Evolutionary conservation across 1,284 basidiomycete genomes (phyloP), one percentile per base, ranked within the genome.

Genomic region (Irpex sp.): DNA sequence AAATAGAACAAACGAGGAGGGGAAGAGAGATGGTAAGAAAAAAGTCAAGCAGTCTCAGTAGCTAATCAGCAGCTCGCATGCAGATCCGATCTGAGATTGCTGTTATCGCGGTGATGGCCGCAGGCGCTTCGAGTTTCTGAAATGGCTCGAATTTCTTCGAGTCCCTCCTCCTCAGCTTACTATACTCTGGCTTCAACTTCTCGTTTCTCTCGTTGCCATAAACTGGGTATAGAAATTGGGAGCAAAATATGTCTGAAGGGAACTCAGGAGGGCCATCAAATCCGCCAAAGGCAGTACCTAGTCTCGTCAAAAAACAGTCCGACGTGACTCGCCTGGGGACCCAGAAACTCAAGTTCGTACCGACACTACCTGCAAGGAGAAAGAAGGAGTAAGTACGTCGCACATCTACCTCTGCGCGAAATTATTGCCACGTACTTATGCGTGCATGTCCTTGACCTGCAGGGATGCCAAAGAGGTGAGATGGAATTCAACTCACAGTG

Each of bases 261-360:
- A 52, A 52, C 13, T 56, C 67, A 55, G 70, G 71, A 56, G 66
- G 63, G 5, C 36, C 68, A 9, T 70, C 74, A 6, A 68, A 65
- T 8, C 61, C 71, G 21, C 70, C 68, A 58, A 90, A 85, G 72
- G 91, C 86, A 11, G 89, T 92, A 59, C 84, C 83, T 21, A 92
- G 85, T 74, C 80, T 91, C 57, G 88, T 87, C 0, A 92, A 88
- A 79, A 89, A 85, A 71, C 82, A 84, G 58, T 75, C 80, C 55
- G 89, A 91, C 74, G 83, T 87, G 55, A 91, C 91, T 6, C 79
- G 89, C 52, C 83, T 87, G 64, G 89, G 89, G 36, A 81, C 87
- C 0, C 85, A 86, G 68, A 92, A 87, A 73, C 82, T 92, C 75
- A 92, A 90, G 73, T 92, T 92, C 70, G 84, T 87, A n/a, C 90